Base-by-base conservation (phyloP, 164 flowering plant genomes). In the Dillenia suffruticosa region DNA sequence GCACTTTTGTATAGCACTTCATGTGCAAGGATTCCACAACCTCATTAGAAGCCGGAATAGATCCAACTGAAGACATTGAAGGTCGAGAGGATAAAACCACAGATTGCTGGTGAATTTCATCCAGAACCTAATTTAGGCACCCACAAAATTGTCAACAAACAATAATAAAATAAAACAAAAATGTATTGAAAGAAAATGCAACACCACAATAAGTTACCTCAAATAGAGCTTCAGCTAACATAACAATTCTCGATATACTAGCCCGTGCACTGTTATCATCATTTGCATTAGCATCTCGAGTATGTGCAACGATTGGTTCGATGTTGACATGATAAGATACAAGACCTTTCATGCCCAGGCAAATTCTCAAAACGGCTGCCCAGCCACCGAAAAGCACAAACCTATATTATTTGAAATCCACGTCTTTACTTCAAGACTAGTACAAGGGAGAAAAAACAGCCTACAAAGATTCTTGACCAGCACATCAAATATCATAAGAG, bases 41-140 rank as follows among this genome's bases (percentile, higher is more conserved):
- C 62, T 92, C 96, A 72, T 62, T 85, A 16, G 98, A 96, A 55
- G 98, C 98, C 64, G 98, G 96, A 71, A 88, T 79, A 56, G 98
- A 88, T 72, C 98, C 98, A 77, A 86, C 73, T 7, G 93, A 77
- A 58, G 98, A 92, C 12, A 85, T 78, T 64, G 98, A 86, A 63
- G 95, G 84, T 55, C 81, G 95, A 26, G 98, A 82, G 13, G 92
- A 89, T 67, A 88, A 81, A 52, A 84, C 89, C 54, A 88, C 96
- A 63, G 98, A 90, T 78, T 92, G 98, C 91, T 92, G 98, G 82
- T 92, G 98, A 81, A 92, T 92, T 85, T 92, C 98, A 87, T 92
- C 98, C 77, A 92, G 82, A 82, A 92, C 98, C 98, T 92, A 73
- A 75, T 71, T 69, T 69, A 63, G 54, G 73, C 44, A 74, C 17